Evolutionary conservation across 2,329 filamentous ascomycete species (phyloP).

Genomic region (Exophiala dermatitidis): DNA sequence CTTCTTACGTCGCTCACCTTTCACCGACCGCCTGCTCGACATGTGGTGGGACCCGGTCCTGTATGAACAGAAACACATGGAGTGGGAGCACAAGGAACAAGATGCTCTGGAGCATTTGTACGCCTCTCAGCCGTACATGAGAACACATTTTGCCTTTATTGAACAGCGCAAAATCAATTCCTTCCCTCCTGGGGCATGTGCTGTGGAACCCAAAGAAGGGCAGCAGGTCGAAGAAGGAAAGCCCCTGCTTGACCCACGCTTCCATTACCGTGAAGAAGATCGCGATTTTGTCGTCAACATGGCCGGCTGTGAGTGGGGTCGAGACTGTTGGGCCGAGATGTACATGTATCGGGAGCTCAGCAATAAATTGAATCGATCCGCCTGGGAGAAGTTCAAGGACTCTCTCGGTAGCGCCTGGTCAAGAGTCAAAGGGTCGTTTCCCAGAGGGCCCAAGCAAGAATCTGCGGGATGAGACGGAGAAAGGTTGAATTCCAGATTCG

Average conservation of each 20-base stretch:
- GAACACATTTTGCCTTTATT: conserved; percentile 79
- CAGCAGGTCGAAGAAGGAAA: conserved; percentile 12
- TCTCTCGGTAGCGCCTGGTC: conserved; percentile 16
- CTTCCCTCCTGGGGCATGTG: conserved; percentile 85
- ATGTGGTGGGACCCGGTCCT: conserved; percentile 98
- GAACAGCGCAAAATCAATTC: conserved; percentile 90
- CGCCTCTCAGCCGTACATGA: conserved; percentile 82
- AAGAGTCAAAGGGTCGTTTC: neutral
- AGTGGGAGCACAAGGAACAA: conserved; percentile 98
- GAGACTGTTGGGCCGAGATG: conserved; percentile 98
- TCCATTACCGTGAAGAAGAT: conserved; percentile 80
- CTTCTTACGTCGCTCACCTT: conserved; percentile 75
- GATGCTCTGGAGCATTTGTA: conserved; percentile 92
- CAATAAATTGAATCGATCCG: conserved; percentile 76
- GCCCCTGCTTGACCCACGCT: conserved; percentile 50
- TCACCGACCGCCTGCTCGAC: conserved; percentile 86
- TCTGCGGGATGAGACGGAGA: neutral
- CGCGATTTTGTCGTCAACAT: conserved; percentile 96
- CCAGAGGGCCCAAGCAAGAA: neutral
- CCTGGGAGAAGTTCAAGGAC: conserved; percentile 60
- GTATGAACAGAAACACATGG: conserved; percentile 98
- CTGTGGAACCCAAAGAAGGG: conserved; percentile 28
- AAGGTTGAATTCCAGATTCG: too few species aligned
- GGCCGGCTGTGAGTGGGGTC: conserved; percentile 94
- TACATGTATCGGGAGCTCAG: conserved; percentile 89